Percentiles rank a stretch among this genome's conserved stretches.
phyloP scores from a whole-genome alignment of 495 filamentous ascomycete genomes.

The Podospora sp. region DNA sequence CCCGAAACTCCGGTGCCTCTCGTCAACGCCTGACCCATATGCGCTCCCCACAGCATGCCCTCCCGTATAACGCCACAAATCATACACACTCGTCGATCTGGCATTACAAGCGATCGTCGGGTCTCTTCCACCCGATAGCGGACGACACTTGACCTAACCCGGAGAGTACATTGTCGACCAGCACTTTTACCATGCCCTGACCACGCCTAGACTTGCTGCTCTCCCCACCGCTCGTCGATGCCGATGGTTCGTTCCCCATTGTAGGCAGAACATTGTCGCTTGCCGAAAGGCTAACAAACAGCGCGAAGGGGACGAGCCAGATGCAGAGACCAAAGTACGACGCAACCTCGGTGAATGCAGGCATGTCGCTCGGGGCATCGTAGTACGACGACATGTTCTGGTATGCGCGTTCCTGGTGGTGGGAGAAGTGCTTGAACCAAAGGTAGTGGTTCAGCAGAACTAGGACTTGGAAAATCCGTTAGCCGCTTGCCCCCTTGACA shows the following conservation, averaged over 20 bases:
- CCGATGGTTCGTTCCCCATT: constrained; percentile 60
- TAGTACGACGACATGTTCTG: constrained; percentile 56
- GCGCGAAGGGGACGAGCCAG: constrained; percentile 92
- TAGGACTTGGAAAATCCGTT: constrained; percentile 53
- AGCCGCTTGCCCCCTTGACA: background rate
- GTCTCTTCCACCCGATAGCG: constrained; percentile 65
- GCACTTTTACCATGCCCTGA: constrained; percentile 86
- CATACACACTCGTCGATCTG: no score
- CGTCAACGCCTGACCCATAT: background rate
- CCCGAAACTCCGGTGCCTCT: background rate
- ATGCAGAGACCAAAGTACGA: constrained; percentile 96
- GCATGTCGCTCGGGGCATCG: constrained; percentile 61
- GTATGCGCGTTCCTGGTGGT: constrained; percentile 53
- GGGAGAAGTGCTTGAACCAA: constrained; percentile 94
- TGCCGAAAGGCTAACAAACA: constrained; percentile 91
- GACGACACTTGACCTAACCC: constrained; percentile 74
- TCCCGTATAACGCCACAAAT: background rate
- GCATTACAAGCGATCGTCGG: constrained; percentile 37
- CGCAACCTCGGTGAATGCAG: constrained; percentile 91
- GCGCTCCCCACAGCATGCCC: background rate
- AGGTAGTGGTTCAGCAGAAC: constrained; percentile 93
- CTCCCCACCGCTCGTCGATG: constrained; percentile 34
- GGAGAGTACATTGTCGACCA: constrained; percentile 75
- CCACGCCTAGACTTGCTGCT: constrained; percentile 58
- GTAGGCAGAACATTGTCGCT: constrained; percentile 93